These are phyloP conservation scores for Fusarium sp. DNA, from an alignment of 2,329 filamentous ascomycete species.

Conservation along the genomic window DNA sequence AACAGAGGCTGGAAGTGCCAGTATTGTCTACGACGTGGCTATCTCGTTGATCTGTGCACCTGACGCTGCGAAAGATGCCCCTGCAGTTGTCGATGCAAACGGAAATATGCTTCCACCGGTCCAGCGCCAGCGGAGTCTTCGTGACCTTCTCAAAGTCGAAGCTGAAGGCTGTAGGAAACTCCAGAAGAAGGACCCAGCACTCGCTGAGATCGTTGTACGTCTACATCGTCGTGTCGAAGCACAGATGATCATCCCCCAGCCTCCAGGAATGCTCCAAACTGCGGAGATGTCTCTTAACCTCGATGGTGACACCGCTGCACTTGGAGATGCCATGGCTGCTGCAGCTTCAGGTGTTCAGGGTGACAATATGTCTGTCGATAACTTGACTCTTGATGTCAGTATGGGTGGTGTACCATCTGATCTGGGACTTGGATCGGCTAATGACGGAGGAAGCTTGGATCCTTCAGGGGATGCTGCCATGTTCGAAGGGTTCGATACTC, in stretches of 20 bases:
- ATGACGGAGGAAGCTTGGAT: conserved; percentile 46
- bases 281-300: conserved; percentile 54
- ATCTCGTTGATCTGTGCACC: conserved; percentile 76
- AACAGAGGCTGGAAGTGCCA: conserved; percentile 66
- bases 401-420: conserved; percentile 51
- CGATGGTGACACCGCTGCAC: conserved; percentile 48
- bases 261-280: conserved; percentile 54
- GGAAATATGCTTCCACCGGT: conserved; percentile 48
- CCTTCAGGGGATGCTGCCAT: conserved; percentile 50
- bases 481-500: conserved; percentile 51
- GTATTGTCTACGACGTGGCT: conserved; percentile 74
- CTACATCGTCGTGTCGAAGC: conserved; percentile 72
- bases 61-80: conserved; percentile 58
- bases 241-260: conserved; percentile 62
- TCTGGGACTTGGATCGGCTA: conserved; percentile 50
- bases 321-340: conserved; percentile 55
- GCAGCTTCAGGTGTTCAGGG: conserved; percentile 53
- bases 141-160: conserved; percentile 66
- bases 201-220: conserved; percentile 70
- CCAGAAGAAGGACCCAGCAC: conserved; percentile 63
- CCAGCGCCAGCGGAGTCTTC: conserved; percentile 65
- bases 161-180: conserved; percentile 66
- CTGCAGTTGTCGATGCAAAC: conserved; percentile 48
- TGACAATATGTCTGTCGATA: conserved; percentile 53
- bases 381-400: conserved; percentile 58